Evolutionary conservation across 495 filamentous ascomycete genomes (phyloP), one percentile per base, ranked within the genome.

Genomic region (Gamarada debralockiae): DNA sequence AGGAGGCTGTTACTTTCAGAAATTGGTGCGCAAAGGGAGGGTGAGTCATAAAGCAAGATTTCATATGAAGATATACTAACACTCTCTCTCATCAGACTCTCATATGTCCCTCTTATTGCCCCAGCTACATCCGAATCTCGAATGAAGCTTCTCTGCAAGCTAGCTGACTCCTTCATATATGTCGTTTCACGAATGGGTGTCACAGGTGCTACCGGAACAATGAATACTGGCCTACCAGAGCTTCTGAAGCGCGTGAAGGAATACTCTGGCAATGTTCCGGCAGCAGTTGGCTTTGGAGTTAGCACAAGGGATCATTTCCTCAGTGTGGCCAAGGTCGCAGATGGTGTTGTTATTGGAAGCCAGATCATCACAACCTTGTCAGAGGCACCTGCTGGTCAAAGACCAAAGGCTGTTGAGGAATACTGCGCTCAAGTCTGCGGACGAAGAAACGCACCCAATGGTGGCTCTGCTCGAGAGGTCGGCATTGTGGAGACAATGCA

Each of bases 151-250:
- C 82, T 99, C 20, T 99, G 93, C 79, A 84, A 88, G 69, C 95
- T 99, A 44, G 93, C 95, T 60, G 92, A 97, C 70, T 96, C 91
- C 8, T 99, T 99, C 75, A 95, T 99, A 70, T 99, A 99, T 67
- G 93, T 99, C 51, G 95, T 97, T 18, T 97, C 93, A 2, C 80
- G 92, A 55, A 96, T 97, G 89, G 93, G 93, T 55, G 91, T 97
- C 29, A 98, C 93, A 2, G 93, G 93, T 58, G 93, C 90, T 18
- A 85, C 85, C 0, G 90, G 92, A 24, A 83, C 79, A 23, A 74
- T 98, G 54, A 95, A 87, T 66, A 69, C 79, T 36, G 84, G 85
- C 48, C 78, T 98, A 9, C 87, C 90, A 14, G 84, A 86, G 40
- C 79, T 98, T 22, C 75, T 97, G 53, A 75, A 76, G 38, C 80